Percentiles rank a stretch among this genome's conserved stretches.
phyloP scores from a whole-genome alignment of 2,329 filamentous ascomycete genomes.

The Microdochium paspali region DNA sequence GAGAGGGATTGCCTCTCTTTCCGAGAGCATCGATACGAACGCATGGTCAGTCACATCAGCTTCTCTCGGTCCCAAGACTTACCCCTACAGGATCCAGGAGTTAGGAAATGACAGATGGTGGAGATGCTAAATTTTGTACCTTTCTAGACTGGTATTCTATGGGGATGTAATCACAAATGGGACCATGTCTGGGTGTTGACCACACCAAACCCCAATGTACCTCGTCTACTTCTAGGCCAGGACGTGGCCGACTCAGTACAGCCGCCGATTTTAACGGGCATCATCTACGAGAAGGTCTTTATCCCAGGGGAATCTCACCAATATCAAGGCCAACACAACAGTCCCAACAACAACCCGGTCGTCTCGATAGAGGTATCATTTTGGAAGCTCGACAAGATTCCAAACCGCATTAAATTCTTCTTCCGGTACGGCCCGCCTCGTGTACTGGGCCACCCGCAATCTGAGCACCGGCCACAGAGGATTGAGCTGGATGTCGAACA shows the following conservation, averaged over 20 bases:
- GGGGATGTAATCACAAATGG: slow-evolving; percentile 10
- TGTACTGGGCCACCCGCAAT: slow-evolving; percentile 5
- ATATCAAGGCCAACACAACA: too few relatives aligned
- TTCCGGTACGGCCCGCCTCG: slow-evolving; percentile 5
- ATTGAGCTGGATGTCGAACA: slow-evolving; percentile 3
- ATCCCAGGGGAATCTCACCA: slow-evolving; percentile 4
- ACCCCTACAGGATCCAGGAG: too few relatives aligned
- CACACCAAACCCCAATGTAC: slow-evolving; percentile 1
- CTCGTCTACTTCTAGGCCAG: slow-evolving; percentile 1
- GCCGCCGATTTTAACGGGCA: slow-evolving; percentile 1
- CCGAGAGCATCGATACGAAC: slow-evolving; percentile 9
- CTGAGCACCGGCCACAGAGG: slow-evolving; percentile 1
- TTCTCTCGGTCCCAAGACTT: too few relatives aligned
- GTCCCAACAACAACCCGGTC: slow-evolving; percentile 3
- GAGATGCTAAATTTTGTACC: background rate
- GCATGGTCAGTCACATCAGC: slow-evolving; percentile 5
- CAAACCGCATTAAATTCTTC: slow-evolving; percentile 7
- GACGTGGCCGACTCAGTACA: background rate
- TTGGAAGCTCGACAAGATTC: slow-evolving; percentile 6
- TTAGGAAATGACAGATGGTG: too few relatives aligned
- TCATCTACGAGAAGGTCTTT: slow-evolving; percentile 8
- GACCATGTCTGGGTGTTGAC: slow-evolving; percentile 9
- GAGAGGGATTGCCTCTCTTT: slow-evolving; percentile 7
- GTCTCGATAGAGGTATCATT: slow-evolving; percentile 7
- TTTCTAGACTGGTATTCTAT: slow-evolving; percentile 7